Evolutionary conservation across 306 rosid species (phyloP), one percentile per base, ranked within the genome.

Genomic region (Aeschynomene evenia): DNA sequence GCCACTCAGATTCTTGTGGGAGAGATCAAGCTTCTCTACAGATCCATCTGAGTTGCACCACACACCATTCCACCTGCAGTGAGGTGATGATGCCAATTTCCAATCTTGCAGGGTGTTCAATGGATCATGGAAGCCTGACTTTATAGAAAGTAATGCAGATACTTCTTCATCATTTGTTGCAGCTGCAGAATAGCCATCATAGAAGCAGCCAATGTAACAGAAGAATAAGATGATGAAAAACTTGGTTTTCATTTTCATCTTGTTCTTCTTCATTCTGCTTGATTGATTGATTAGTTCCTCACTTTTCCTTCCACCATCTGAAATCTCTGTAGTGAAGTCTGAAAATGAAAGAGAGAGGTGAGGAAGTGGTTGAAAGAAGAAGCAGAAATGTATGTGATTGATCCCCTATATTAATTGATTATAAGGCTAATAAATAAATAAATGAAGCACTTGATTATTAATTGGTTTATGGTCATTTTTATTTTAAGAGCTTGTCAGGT

Each of bases 1-100:
- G 26, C 97, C 97, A 23, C 95, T 88, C 67, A 94, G 92, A 86
- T 94, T 94, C 99, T 70, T 84, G 82, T 70, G 87, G 62, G 99
- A 89, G 40, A 94, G 84, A 77, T 91, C 90, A 61, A 94, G 92
- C 63, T 71, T 84, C 73, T 81, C 91, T 0, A 89, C 85, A 4
- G 74, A 72, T 54, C 91, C 91, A 22, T 55, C 83, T 26, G 71
- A 79, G 75, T 85, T 89, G 91, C 97, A 94, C 72, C 34, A 45
- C 10, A 91, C 84, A 0, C 96, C 97, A 45, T 71, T 81, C 99
- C 99, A 94, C 18, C 75, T 70, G 52, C 99, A 94, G 63, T 87
- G 89, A 66, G 60, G 53, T 67, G 78, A 71, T 71, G n/a, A n/a
- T n/a, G n/a, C 36, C 26, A 53, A 48, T 19, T 83, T 91, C 99